These are phyloP conservation scores for Lactifluus echinatus DNA, from an alignment of 768 basidiomycete species.

Conservation along the genomic window DNA sequence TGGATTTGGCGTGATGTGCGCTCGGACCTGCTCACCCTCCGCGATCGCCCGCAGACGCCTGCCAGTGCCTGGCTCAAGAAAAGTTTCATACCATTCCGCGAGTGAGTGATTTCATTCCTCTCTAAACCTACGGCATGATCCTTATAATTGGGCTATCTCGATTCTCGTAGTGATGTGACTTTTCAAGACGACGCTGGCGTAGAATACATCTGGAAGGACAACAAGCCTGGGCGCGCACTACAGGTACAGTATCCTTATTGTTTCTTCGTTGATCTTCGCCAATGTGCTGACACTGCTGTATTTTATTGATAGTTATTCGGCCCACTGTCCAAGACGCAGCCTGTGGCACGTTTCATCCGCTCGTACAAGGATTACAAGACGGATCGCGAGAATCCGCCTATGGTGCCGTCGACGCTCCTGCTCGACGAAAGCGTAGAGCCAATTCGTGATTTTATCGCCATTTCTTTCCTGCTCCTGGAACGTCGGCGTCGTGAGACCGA, in stretches of 20 bases:
- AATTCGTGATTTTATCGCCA: slow-evolving; percentile 13
- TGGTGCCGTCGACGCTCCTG: slow-evolving; percentile 16
- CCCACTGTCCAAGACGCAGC: slow-evolving; percentile 14
- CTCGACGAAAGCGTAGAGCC: slow-evolving; percentile 13
- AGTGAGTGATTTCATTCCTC: not conserved
- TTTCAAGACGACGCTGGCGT: slow-evolving; percentile 12
- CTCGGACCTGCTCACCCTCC: slow-evolving; percentile 19
- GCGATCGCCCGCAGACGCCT: not conserved
- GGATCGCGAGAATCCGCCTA: slow-evolving; percentile 7
- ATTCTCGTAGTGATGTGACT: slow-evolving; percentile 12
- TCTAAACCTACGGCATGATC: too few species aligned
- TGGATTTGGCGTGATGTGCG: slow-evolving; percentile 20
- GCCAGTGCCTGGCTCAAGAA: slow-evolving; percentile 21
- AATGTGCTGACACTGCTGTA: not conserved
- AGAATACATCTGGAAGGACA: slow-evolving; percentile 17
- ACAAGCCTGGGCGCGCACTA: slow-evolving; percentile 9
- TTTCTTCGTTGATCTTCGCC: not conserved
- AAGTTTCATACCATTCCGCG: slow-evolving; percentile 17
- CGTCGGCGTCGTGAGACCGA: slow-evolving; percentile 19
- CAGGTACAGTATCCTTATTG: slow-evolving; percentile 1
- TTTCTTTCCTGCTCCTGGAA: slow-evolving; percentile 19
- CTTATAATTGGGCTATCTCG: too few species aligned
- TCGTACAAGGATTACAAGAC: slow-evolving; percentile 3
- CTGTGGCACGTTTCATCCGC: slow-evolving; percentile 19
- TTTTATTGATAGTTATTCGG: slow-evolving; percentile 8